These are phyloP conservation scores for Astraeus odoratus DNA, from an alignment of 768 basidiomycete species.

Conservation along the genomic window DNA sequence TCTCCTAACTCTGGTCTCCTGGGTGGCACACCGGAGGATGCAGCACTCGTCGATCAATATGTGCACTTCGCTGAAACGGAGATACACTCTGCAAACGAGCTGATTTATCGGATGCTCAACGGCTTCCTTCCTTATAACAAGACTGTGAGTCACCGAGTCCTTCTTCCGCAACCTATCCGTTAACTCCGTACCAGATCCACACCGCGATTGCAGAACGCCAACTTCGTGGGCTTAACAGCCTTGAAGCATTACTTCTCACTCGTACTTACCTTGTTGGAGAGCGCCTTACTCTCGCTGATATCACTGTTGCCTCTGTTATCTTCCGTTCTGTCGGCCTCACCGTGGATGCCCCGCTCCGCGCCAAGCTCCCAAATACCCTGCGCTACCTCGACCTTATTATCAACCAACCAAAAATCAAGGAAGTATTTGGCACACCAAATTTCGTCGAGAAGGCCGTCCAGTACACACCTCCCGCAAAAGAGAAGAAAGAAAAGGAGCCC, in stretches of 20 bases:
- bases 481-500: conserved; percentile 48
- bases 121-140: conserved; percentile 74
- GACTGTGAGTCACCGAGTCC: conserved; percentile 43
- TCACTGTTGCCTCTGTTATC: conserved; percentile 58
- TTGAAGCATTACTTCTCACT: conserved; percentile 67
- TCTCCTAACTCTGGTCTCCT: conserved; percentile 77
- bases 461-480: conserved; percentile 71
- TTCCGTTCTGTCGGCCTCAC: conserved; percentile 45
- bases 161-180: neutral
- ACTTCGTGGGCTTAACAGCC: conserved; percentile 49
- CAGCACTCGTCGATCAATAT: conserved; percentile 85
- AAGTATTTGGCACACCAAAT: conserved; percentile 51
- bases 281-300: conserved; percentile 90
- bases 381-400: conserved; percentile 83
- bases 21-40: conserved; percentile 55
- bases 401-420: conserved; percentile 75
- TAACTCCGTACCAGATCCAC: conserved; percentile 43
- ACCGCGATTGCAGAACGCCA: conserved; percentile 46
- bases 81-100: conserved; percentile 34
- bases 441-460: conserved; percentile 66
- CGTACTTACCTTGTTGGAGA: conserved; percentile 91
- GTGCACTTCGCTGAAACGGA: conserved; percentile 65
- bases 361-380: conserved; percentile 66
- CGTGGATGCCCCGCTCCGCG: conserved; percentile 61
- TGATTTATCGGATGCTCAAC: conserved; percentile 36